Percentiles rank a stretch among this genome's conserved stretches.
Evolutionary conservation across 2,329 filamentous ascomycete genomes (phyloP).

Genomic region (Pestalotiopsis sp.): DNA sequence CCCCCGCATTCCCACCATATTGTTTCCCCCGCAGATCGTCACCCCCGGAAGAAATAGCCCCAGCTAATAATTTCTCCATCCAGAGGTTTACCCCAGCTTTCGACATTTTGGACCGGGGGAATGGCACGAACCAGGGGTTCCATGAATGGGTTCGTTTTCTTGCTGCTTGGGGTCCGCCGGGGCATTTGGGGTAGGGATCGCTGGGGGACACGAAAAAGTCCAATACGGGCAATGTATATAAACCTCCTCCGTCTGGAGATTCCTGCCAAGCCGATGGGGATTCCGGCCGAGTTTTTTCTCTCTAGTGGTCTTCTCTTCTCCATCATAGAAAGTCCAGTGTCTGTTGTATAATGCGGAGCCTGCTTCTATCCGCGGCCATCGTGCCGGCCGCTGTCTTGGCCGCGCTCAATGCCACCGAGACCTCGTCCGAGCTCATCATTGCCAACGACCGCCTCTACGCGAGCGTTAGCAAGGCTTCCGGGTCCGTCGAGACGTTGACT

Average conservation of each 20-base stretch:
- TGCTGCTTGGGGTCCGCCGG: not conserved
- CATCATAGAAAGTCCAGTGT: not conserved
- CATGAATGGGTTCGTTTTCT: not conserved
- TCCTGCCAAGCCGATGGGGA: not conserved
- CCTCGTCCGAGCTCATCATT: constrained; percentile 35
- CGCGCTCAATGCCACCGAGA: constrained; percentile 36
- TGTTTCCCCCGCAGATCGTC: constrained; percentile 1
- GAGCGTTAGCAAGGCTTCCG: constrained; percentile 39
- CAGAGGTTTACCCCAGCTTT: constrained; percentile 10
- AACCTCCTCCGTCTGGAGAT: not conserved
- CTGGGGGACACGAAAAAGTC: not conserved
- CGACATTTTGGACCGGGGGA: not conserved
- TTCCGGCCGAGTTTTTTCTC: not conserved
- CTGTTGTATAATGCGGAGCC: constrained; percentile 2
- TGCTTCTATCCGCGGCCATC: not conserved
- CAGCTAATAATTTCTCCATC: constrained; percentile 13
- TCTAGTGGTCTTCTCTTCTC: not conserved
- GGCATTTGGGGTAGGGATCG: not conserved
- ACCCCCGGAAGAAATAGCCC: constrained; percentile 8
- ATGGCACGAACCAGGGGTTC: not conserved
- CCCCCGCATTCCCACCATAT: not conserved
- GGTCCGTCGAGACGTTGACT: constrained; percentile 37
- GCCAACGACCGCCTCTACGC: constrained; percentile 42
- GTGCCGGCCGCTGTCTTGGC: not conserved
- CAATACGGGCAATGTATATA: not conserved